These are phyloP conservation scores for Cyclaneusma minus DNA, from an alignment of 2,329 filamentous ascomycete genomes.

Conservation along the genomic window DNA sequence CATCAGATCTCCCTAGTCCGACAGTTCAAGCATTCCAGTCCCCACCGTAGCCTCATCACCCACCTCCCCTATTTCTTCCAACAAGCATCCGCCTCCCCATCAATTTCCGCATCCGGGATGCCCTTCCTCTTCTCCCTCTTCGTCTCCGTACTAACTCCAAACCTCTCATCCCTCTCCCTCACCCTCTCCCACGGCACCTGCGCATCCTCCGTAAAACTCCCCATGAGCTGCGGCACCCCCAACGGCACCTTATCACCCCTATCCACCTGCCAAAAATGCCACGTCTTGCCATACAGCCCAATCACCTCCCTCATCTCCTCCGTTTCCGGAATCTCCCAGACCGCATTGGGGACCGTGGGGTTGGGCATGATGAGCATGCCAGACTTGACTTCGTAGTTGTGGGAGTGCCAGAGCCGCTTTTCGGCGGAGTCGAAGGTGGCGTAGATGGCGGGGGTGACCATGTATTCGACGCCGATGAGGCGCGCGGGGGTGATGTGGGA, in stretches of 20 bases:
- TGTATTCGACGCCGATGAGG: conserved; percentile 77
- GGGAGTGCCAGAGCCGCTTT: conserved; percentile 66
- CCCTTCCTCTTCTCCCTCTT: conserved; percentile 35
- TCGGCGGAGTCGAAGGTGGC: conserved; percentile 49
- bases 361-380: conserved; percentile 69
- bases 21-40: background rate
- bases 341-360: conserved; percentile 36
- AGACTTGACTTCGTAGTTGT: conserved; percentile 58
- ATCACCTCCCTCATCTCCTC: conserved; percentile 67
- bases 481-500: conserved; percentile 47
- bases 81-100: conserved; percentile 28
- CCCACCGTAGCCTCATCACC: conserved; percentile 1
- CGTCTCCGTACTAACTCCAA: conserved; percentile 30
- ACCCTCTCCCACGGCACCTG: conserved; percentile 26
- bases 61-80: conserved; percentile 29
- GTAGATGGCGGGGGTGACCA: conserved; percentile 60
- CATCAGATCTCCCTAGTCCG: too few relatives aligned
- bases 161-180: conserved; percentile 34
- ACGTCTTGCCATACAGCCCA: conserved; percentile 67
- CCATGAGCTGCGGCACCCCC: conserved; percentile 47
- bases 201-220: conserved; percentile 35
- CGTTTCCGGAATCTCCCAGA: conserved; percentile 65
- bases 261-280: conserved; percentile 78
- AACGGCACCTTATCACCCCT: conserved; percentile 48
- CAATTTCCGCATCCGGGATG: conserved; percentile 32